Evolutionary conservation across 257 asterid species (phyloP), one percentile per base, ranked within the genome.

Genomic region (Solanum sparsipilum): DNA sequence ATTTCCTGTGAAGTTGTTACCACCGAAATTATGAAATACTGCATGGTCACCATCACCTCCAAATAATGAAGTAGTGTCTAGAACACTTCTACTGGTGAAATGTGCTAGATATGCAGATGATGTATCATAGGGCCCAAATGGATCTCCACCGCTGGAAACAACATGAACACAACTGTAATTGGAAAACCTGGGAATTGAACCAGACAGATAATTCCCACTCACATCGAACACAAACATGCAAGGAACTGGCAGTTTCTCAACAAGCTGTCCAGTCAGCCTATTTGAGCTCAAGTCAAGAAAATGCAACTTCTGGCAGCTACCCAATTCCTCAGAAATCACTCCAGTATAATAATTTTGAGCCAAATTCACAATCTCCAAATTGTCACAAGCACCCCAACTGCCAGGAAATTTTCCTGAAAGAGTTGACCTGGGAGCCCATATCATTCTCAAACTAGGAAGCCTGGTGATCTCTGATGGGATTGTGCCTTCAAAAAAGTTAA

Each of bases 341-440:
- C 99, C 98, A 0, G 88, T 86, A 89, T 92, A 92, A 86, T 68
- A 93, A 75, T 97, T 97, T 72, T 93, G 98, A 88, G 95, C 98
- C 93, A 96, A 90, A 87, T 94, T 97, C 91, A 97, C 86, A 92
- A 96, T 90, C 94, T 96, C 99, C 93, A 96, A 85, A 89, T 90
- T 94, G 35, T 68, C 79, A 91, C 99, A 97, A 70, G 92, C 90
- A 89, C 96, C 95, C 99, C 99, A 96, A 84, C 83, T 89, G 67
- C 84, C 90, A 2, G 99, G 98, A 52, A 97, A 88, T 56, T 87
- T 68, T 21, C 98, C 99, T 76, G 91, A 92, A 20, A 95, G 92
- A 85, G 92, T 93, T 60, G 99, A 95, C 87, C 98, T 73, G 1
- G 98, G 99, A 86, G 94, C 96, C 99, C 99, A 97, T 87, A 97